Base-by-base conservation (phyloP, 257 asterid species). In the Osmanthus fragrans region DNA sequence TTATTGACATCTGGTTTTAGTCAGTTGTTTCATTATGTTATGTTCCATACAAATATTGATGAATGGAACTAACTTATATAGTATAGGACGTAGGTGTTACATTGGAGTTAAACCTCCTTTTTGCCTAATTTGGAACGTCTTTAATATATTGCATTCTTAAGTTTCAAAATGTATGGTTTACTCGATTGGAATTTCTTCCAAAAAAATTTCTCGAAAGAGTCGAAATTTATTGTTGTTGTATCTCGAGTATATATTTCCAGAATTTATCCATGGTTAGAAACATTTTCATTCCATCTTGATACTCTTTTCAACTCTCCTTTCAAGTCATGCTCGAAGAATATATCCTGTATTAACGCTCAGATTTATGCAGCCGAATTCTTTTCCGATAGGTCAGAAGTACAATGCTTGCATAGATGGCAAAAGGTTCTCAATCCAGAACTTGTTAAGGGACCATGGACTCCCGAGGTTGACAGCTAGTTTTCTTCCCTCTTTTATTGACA, bases 351-450 rank as follows among this genome's bases (percentile, higher is more conserved):
- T 82, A 49, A 82, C 81, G 27, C 78, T 80, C 45, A 73, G 80
- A 72, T 81, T 74, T 51, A 40, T 89, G 86, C 86, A 96, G 99
- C 99, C 79, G 98, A 96, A 80, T 90, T 85, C 86, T 93, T 96
- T 79, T 97, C 99, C 16, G 97, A 92, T 86, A 89, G 99, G 92
- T 92, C 99, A 79, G 99, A 96, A 87, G 99, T 96, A 78, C 99
- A 96, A 87, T 96, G 99, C 86, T 87, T 96, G 86, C 99, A 96
- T 77, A 89, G 99, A 81, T 96, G 99, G 99, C 99, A 96, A 80
- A 96, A 96, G 88, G 99, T 96, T 88, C 86, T 96, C 82, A 93
- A 96, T 85, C 99, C 99, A 60, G 97, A 93, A 68, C 99, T 96
- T 84, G 94, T 96, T 77, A 96, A 96, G 87, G 99, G 99, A 76